Evolutionary conservation across 2,329 filamentous ascomycete species (phyloP), one percentile per base, ranked within the genome.

Genomic region (Colletotrichum simmondsii): DNA sequence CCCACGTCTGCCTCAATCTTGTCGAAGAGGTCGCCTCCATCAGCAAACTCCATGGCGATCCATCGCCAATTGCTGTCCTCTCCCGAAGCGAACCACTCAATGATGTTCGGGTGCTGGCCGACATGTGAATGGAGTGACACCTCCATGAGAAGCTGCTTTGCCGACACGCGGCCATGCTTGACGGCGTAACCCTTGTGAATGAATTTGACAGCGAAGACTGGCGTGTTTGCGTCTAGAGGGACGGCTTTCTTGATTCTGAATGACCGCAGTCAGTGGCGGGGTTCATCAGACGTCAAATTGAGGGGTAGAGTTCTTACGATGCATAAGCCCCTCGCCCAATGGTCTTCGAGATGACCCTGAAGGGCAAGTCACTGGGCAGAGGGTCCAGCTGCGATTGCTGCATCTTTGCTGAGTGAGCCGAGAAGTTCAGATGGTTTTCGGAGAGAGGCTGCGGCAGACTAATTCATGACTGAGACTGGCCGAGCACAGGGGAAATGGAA

Each of bases 1-100:
- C 97, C 97, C 57, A 96, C 94, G 82, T 99, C 97, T 22, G 97
- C 95, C 84, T 99, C 97, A 77, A 99, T 98, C 87, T 99, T 99
- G 90, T 99, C 97, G 82, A 99, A 99, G 8, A 99, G 88, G 81
- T 99, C 97, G 12, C 97, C 97, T 54, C 97, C 97, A 78, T 97
- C 94, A 58, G 97, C 97, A 77, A 94, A 93, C 83, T 99, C 97
- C 95, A 99, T 98, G 52, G 95, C 96, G 77, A 99, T 98, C 97
- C 97, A 99, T 77, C 94, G 91, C 96, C 97, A 99, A 22, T 92
- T 85, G 0, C 87, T 79, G 80, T 99, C 95, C 81, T 98, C 94
- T 67, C 95, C 96, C 2, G 92, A 93, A 54, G 93, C 92, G 77
- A 97, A 95, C 89, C 95, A 98, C 80, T 95, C 93, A 78, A 99